Conservation (phyloP, 2,329 filamentous ascomycete species). For the Sclerotinia spermophila region DNA sequence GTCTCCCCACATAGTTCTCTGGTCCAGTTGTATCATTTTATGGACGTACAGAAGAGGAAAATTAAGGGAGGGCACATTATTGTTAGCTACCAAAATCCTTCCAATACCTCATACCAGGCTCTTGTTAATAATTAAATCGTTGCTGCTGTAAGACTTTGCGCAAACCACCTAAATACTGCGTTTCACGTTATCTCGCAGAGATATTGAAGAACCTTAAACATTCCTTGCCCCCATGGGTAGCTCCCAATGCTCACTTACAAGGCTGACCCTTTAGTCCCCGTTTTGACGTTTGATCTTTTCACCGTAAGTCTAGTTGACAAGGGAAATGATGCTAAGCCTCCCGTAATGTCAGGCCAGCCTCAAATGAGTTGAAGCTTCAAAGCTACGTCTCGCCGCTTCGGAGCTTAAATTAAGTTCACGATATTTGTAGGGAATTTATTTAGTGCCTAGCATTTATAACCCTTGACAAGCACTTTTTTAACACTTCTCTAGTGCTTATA, state of each 20-base stretch:
- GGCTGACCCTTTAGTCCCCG: neutral
- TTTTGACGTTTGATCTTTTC: slow-evolving; percentile 6
- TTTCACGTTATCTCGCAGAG: neutral
- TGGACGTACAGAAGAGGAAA: neutral
- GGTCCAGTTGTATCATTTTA: neutral
- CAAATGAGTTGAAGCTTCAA: neutral
- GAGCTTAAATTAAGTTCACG: slow-evolving; percentile 1
- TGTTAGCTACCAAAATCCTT: neutral
- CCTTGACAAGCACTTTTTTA: neutral
- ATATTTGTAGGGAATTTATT: neutral
- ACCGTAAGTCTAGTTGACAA: neutral
- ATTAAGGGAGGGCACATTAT: neutral
- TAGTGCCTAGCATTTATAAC: neutral
- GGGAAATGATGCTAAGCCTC: slow-evolving; percentile 5
- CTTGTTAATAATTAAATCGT: neutral
- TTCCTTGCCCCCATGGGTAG: neutral
- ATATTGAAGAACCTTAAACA: neutral
- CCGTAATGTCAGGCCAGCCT: neutral
- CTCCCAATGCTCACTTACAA: neutral
- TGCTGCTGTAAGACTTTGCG: neutral
- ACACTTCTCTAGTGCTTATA: slow-evolving; percentile 4
- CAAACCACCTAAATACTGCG: neutral
- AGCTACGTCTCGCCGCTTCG: neutral
- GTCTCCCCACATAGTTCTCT: neutral
- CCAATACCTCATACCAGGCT: neutral